Conservation (phyloP, 306 rosid species). For the Amphicarpaea edgeworthii region DNA sequence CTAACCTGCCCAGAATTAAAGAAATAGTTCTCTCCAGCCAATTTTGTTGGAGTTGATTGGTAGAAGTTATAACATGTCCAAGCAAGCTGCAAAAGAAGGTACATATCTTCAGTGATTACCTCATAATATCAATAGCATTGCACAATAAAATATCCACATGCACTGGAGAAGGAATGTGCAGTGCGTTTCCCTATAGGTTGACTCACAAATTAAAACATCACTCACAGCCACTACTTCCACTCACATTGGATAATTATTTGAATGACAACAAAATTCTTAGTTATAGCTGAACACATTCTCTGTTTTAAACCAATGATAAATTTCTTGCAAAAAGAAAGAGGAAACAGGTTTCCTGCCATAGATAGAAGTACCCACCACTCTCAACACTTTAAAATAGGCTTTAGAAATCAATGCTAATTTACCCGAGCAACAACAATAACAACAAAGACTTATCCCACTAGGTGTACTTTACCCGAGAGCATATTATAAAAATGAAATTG, state of each 20-base stretch:
- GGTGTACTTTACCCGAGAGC: neutral
- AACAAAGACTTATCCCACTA: no score
- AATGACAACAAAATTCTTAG: slow-evolving; percentile 18
- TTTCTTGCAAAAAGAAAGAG: slow-evolving; percentile 14
- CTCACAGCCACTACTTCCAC: slow-evolving; percentile 10
- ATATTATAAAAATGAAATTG: slow-evolving; percentile 9
- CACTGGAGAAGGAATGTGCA: slow-evolving; percentile 1
- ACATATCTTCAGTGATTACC: slow-evolving; percentile 30
- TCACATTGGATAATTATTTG: slow-evolving; percentile 27
- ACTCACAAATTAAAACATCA: slow-evolving; percentile 30
- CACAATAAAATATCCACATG: slow-evolving; percentile 17
- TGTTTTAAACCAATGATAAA: slow-evolving; percentile 20
- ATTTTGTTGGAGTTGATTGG: slow-evolving; percentile 93
- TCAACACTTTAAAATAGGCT: neutral
- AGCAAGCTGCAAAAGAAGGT: slow-evolving; percentile 77
- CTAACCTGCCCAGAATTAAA: slow-evolving; percentile 84
- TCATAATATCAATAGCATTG: slow-evolving; percentile 2
- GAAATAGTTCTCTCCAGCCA: slow-evolving; percentile 98
- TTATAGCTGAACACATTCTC: neutral
- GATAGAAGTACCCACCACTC: no score
- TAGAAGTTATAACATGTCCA: slow-evolving; percentile 99
- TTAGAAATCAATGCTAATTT: no score
- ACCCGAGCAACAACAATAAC: no score
- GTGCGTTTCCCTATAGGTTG: slow-evolving; percentile 16
- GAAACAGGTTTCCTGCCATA: neutral